phyloP scores from a whole-genome alignment of 441 rosid genomes.

The Adansonia grandidieri region DNA sequence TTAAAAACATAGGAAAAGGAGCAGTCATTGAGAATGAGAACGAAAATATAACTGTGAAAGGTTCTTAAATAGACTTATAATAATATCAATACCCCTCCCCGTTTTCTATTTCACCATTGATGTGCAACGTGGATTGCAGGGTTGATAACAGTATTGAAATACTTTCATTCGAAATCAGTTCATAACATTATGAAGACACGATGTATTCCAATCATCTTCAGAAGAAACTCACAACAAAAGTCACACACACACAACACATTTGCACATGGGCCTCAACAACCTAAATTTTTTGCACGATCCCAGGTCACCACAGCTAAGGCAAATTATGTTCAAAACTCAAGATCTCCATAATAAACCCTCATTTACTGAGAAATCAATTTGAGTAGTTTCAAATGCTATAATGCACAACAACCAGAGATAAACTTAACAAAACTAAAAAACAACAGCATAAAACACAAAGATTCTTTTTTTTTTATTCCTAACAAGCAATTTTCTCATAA shows the following conservation, averaged over 20 bases:
- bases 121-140: background rate
- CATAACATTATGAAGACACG: background rate
- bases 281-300: background rate
- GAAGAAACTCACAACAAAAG: background rate
- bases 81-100: background rate
- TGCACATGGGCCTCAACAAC: background rate
- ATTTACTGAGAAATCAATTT: background rate
- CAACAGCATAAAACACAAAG: background rate
- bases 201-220: background rate
- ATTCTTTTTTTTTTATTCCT: background rate
- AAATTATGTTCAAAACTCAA: background rate
- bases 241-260: background rate
- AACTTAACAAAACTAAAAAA: background rate
- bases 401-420: background rate
- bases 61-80: background rate
- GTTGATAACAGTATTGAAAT: background rate
- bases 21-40: background rate
- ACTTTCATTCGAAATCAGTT: background rate
- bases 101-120: background rate
- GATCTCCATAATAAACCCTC: constrained; percentile 12
- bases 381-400: background rate
- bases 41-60: background rate
- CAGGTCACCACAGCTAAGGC: background rate
- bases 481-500: background rate
- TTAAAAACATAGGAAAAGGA: background rate